A percentile compares a stretch with the other conserved stretches of the same genome.
phyloP scores from a whole-genome alignment of 495 filamentous ascomycete species.

The Penicillium silybi region DNA sequence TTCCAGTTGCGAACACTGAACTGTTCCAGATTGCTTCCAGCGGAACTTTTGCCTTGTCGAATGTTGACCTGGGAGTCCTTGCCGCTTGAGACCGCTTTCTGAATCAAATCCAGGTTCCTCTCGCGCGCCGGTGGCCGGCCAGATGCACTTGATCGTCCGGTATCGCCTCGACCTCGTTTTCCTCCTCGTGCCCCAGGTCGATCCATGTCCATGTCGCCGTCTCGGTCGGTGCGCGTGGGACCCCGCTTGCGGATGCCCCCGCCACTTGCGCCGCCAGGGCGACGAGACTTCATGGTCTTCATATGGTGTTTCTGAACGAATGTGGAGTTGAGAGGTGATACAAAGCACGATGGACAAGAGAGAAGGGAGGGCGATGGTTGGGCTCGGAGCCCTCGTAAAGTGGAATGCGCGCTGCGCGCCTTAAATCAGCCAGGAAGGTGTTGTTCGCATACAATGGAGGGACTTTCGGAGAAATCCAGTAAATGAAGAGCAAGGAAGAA shows the following conservation, averaged over 20 bases:
- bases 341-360: conserved; percentile 1
- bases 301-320: conserved; percentile 16
- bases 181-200: conserved; percentile 33
- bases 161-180: conserved; percentile 5
- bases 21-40: conserved; percentile 20
- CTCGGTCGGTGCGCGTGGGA: conserved; percentile 58
- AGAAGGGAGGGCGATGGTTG: not conserved
- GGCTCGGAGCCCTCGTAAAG: conserved; percentile 5
- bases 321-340: conserved; percentile 1
- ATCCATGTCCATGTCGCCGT: conserved; percentile 84
- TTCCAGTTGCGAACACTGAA: conserved; percentile 68
- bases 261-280: conserved; percentile 36
- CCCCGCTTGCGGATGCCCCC: conserved; percentile 73
- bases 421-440: conserved; percentile 14
- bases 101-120: conserved; percentile 32
- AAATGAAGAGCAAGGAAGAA: not conserved
- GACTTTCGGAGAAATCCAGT: not conserved
- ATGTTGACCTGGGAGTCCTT: conserved; percentile 37
- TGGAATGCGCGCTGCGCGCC: conserved; percentile 27
- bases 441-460: conserved; percentile 21
- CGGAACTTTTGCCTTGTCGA: conserved; percentile 26
- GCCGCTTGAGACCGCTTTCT: conserved; percentile 40
- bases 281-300: conserved; percentile 36
- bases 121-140: conserved; percentile 24
- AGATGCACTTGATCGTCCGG: conserved; percentile 10